Base-by-base conservation (phyloP, 129 eudicot species). In the Centaurea solstitialis region DNA sequence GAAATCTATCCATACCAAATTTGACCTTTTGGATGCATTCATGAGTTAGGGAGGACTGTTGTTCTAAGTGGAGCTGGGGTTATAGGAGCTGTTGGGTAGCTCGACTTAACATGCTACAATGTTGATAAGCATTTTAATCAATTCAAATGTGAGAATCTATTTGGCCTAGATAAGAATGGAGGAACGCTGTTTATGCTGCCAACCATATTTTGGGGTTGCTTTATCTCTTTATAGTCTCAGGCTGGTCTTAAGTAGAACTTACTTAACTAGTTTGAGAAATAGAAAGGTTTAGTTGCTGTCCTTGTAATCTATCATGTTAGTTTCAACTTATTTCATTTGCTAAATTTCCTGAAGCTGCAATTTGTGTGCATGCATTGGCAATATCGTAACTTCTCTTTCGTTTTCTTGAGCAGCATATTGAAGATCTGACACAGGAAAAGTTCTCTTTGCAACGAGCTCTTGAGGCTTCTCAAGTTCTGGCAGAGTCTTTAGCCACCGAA, bases 391-490 rank as follows among this genome's bases (percentile, higher is more conserved):
- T 80, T 72, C 10, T 30, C 15, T 72, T 17, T 28, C 2, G 9
- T 61, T 79, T 15, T 81, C 9, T 75, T 74, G 82, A 66, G 87
- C 94, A 96, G 97, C 97, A 96, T 89, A 96, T 96, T 84, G 99
- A 96, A 91, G 99, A 96, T 78, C 76, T 96, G 71, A 96, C 99
- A 7, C 99, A 96, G 80, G 99, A 96, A 71, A 96, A 93, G 86
- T 96, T 93, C 83, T 93, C 99, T 26, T 86, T 96, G 89, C 99
- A 96, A 91, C 92, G 99, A 77, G 91, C 99, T 70, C 86, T 96
- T 84, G 99, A 96, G 83, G 97, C 99, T 84, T 93, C 99, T 39
- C 90, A 89, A 79, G 85, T 88, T 76, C 85, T 96, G 41, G 90
- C 99, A 26, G 99, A 91, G 91, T 93, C 98, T 67, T 80, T 96